Percentiles rank a stretch among this genome's conserved stretches.
Conservation (phyloP, 2,329 filamentous ascomycete genomes). For the Pestalotiopsis fici region DNA sequence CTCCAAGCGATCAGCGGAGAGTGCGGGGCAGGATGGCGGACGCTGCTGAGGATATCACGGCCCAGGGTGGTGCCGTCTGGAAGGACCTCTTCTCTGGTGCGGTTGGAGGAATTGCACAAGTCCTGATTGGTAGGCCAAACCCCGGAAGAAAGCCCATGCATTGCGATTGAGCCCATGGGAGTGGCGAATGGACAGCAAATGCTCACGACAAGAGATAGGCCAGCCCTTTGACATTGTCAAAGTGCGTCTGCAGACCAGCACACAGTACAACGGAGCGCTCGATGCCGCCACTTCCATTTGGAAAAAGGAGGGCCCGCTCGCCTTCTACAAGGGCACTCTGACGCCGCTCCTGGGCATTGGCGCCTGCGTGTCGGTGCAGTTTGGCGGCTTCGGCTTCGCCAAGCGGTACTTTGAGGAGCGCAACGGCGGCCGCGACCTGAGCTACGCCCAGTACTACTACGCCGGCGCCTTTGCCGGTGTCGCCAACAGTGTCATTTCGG, state of each 20-base stretch:
- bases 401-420: slow-evolving; percentile 80
- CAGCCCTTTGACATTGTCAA: slow-evolving; percentile 92
- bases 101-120: slow-evolving; percentile 89
- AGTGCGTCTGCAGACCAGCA: slow-evolving; percentile 90
- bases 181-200: background rate
- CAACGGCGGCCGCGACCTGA: slow-evolving; percentile 64
- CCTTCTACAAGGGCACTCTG: slow-evolving; percentile 95
- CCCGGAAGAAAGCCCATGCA: background rate
- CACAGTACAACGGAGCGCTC: slow-evolving; percentile 77
- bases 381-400: slow-evolving; percentile 93
- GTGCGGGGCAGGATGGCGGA: slow-evolving; percentile 28
- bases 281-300: slow-evolving; percentile 83
- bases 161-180: background rate
- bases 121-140: slow-evolving; percentile 73
- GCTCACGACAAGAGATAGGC: slow-evolving; percentile 41
- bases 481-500: slow-evolving; percentile 84
- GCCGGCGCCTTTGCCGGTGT: slow-evolving; percentile 91
- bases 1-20: slow-evolving; percentile 3
- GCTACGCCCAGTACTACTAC: slow-evolving; percentile 85
- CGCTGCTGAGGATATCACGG: slow-evolving; percentile 29
- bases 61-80: slow-evolving; percentile 45
- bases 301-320: slow-evolving; percentile 81
- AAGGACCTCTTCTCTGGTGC: slow-evolving; percentile 94
- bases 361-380: slow-evolving; percentile 97
- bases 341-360: slow-evolving; percentile 95